These are phyloP conservation scores for Lactifluus subvellereus DNA, from an alignment of 768 basidiomycete species.

Conservation along the genomic window DNA sequence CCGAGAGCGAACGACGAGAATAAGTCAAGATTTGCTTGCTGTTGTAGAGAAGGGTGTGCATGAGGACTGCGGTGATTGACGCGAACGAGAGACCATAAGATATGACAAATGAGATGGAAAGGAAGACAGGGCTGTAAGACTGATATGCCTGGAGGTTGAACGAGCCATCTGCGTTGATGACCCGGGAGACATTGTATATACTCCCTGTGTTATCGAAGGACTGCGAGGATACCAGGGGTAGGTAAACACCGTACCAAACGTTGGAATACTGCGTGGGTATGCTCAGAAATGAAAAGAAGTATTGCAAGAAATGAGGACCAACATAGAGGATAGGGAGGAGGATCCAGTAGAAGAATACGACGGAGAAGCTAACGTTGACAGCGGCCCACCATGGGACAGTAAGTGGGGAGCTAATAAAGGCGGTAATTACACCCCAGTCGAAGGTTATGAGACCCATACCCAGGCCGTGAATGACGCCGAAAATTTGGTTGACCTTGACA, in stretches of 20 bases:
- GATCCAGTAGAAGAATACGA: constrained; percentile 66
- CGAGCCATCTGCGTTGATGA: constrained; percentile 48
- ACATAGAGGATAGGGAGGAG: constrained; percentile 49
- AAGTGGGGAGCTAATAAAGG: constrained; percentile 57
- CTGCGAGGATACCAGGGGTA: constrained; percentile 49
- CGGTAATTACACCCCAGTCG: constrained; percentile 71
- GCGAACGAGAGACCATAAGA: constrained; percentile 59
- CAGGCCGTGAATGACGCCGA: constrained; percentile 47
- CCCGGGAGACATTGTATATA: constrained; percentile 51
- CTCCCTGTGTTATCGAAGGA: constrained; percentile 61
- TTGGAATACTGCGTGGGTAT: not conserved
- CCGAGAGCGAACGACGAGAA: too few species aligned
- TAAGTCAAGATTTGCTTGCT: too few species aligned
- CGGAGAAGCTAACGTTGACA: constrained; percentile 58
- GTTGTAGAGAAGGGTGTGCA: too few species aligned
- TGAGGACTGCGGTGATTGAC: too few species aligned
- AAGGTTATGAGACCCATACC: constrained; percentile 68
- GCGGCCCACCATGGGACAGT: constrained; percentile 82
- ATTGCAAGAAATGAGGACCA: not conserved
- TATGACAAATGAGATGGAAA: constrained; percentile 66
- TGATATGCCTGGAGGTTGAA: constrained; percentile 53
- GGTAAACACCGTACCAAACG: constrained; percentile 25
- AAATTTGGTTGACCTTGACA: constrained; percentile 64
- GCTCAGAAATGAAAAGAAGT: not conserved
- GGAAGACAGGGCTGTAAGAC: constrained; percentile 55